Evolutionary conservation across 345 rosid genomes (phyloP), one percentile per base, ranked within the genome.

Genomic region (Camelina laxa): DNA sequence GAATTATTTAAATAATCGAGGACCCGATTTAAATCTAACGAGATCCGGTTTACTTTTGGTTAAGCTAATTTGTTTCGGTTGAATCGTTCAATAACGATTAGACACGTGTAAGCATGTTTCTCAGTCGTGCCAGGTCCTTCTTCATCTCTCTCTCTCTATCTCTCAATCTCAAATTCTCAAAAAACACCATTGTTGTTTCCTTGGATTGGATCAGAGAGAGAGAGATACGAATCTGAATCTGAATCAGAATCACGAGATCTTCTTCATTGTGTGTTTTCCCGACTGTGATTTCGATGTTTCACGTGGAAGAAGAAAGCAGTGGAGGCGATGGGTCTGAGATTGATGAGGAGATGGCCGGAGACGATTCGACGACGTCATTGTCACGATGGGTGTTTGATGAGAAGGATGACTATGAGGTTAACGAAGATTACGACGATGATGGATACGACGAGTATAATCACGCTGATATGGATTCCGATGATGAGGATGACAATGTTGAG

Each of bases 371-470:
- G 79, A 87, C 91, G 81, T 90, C 96, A 2, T 17, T 80, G 58
- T 96, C 97, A 14, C 87, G 98, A 0, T 96, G 99, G 99, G 98
- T 96, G 22, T 92, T 88, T 78, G 91, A 87, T 70, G 91, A 89
- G 75, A 96, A 88, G 67, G 92, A 94, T 14, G 90, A 82, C 45
- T 85, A 88, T 39, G 86, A 86, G 51, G 2, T 62, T 42, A 62
- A 62, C 4, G 74, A 58, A 5, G 75, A 76, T 27, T 82, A 77
- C 20, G 89, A 80, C 7, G 84, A 66, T 0, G 82, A 65, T 1
- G 83, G 66, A 12, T 76, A 78, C 4, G 74, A 60, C 27, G 74
- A 69, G 53, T 67, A 44, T 17, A 77, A 48, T 6, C 82, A 57
- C 60, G 57, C 78, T 33, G 84, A 78, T 8, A 27, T 87, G 61